Conservation (phyloP, 805 yeast species). For the Naumovozyma dairenensis region DNA sequence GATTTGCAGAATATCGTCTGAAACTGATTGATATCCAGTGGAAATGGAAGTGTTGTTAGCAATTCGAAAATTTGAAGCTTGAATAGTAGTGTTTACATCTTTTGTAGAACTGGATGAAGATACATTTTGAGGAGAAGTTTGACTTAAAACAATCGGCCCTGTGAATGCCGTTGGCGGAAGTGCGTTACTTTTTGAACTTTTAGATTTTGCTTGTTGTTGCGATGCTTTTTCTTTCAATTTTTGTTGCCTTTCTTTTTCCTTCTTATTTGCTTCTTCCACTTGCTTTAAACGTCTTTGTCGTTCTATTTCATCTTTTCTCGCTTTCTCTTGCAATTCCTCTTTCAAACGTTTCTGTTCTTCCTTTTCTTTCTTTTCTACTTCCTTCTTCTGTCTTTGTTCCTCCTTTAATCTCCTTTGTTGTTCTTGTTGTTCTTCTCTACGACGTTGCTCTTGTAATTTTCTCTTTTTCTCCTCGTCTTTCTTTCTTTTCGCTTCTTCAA, state of each 20-base stretch:
- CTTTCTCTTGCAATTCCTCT: slow-evolving; percentile 23
- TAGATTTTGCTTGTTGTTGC: slow-evolving; percentile 1
- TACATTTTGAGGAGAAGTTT: too few relatives aligned
- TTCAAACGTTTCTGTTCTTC: slow-evolving; percentile 24
- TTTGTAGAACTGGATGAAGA: too few relatives aligned
- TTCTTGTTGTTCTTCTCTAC: slow-evolving; percentile 33
- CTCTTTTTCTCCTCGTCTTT: slow-evolving; percentile 34
- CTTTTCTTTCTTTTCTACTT: slow-evolving; percentile 30
- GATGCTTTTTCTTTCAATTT: slow-evolving; percentile 3
- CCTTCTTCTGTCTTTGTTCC: slow-evolving; percentile 33
- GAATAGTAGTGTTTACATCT: too few relatives aligned
- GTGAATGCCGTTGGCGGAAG: too few relatives aligned
- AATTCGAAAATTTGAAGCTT: neutral
- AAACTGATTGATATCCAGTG: slow-evolving; percentile 6
- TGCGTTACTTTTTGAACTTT: neutral
- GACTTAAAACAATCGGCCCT: too few relatives aligned
- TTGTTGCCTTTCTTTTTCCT: slow-evolving; percentile 19
- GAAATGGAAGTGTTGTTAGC: neutral
- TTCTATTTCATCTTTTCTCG: slow-evolving; percentile 19
- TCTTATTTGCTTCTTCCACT: slow-evolving; percentile 16
- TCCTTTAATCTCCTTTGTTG: slow-evolving; percentile 30
- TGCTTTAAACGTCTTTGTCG: slow-evolving; percentile 15
- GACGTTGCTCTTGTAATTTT: slow-evolving; percentile 33
- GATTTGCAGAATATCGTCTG: slow-evolving; percentile 22
- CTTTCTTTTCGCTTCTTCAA: slow-evolving; percentile 32